These are phyloP conservation scores for Mycena amicta DNA, from an alignment of 768 basidiomycete genomes.

Conservation along the genomic window DNA sequence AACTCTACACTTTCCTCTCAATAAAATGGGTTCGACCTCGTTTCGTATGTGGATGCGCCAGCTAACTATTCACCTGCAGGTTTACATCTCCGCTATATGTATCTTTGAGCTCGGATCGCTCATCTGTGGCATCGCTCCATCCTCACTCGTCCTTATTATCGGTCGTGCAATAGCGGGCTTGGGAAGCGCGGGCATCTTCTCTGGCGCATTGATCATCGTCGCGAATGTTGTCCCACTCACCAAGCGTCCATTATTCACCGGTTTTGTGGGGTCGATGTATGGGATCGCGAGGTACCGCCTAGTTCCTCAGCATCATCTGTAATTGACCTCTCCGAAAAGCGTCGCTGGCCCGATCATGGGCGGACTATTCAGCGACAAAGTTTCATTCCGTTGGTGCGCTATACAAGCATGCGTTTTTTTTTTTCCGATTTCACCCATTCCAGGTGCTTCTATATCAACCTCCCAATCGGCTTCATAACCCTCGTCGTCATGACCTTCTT, in stretches of 20 bases:
- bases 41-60: not conserved
- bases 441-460: slow-evolving; percentile 37
- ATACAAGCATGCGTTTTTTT: no score
- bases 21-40: slow-evolving; percentile 9
- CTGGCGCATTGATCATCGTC: slow-evolving; percentile 30
- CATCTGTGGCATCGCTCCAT: slow-evolving; percentile 42
- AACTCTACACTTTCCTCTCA: slow-evolving; percentile 25
- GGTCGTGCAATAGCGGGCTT: slow-evolving; percentile 49
- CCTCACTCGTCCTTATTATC: slow-evolving; percentile 35
- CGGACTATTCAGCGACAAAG: slow-evolving; percentile 29
- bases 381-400: not conserved
- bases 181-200: slow-evolving; percentile 43
- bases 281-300: slow-evolving; percentile 13
- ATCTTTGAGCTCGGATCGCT: slow-evolving; percentile 50
- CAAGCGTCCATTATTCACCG: slow-evolving; percentile 37
- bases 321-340: not conserved
- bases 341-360: slow-evolving; percentile 33
- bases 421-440: no score
- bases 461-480: slow-evolving; percentile 9
- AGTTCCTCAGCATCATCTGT: not conserved
- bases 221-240: slow-evolving; percentile 31
- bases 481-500: slow-evolving; percentile 18
- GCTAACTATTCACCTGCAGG: not conserved
- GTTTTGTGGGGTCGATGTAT: slow-evolving; percentile 36
- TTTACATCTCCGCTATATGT: slow-evolving; percentile 21